Evolutionary conservation across 306 rosid species (phyloP).

Genomic region (Gastrolobium villosum): DNA sequence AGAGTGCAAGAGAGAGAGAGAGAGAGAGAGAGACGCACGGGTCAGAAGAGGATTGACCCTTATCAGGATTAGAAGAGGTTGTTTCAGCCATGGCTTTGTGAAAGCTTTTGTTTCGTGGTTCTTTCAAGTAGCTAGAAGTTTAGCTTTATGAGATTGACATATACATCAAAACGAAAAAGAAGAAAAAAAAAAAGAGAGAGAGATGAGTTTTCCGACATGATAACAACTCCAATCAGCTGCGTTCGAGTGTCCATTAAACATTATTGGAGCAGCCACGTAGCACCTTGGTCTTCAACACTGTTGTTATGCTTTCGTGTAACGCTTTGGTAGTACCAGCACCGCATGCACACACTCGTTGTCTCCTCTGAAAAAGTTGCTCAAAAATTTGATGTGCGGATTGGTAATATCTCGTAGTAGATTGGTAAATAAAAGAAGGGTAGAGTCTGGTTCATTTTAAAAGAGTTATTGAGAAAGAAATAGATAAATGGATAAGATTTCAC

Average conservation of each 20-base stretch:
- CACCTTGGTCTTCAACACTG: neutral
- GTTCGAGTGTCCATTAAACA: neutral
- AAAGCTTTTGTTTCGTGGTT: slow-evolving; percentile 3
- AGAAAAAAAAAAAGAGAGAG: too few species aligned
- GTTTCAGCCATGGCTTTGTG: slow-evolving; percentile 45
- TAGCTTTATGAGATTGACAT: neutral
- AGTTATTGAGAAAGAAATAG: too few species aligned
- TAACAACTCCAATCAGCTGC: slow-evolving; percentile 27
- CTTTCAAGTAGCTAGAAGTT: neutral
- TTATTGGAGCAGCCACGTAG: slow-evolving; percentile 25
- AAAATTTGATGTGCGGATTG: too few species aligned
- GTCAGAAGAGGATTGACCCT: slow-evolving; percentile 41
- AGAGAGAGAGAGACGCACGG: slow-evolving; percentile 38
- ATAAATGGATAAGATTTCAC: too few species aligned
- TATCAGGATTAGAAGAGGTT: slow-evolving; percentile 25
- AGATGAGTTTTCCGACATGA: neutral
- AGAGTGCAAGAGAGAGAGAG: neutral
- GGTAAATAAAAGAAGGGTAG: too few species aligned
- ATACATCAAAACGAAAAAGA: neutral
- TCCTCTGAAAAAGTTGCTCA: neutral
- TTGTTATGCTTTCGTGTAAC: slow-evolving; percentile 18
- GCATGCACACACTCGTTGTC: neutral
- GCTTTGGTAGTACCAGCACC: neutral
- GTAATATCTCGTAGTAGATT: too few species aligned
- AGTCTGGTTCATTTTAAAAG: too few species aligned